Percentiles rank a stretch among this genome's conserved stretches.
phyloP scores from a whole-genome alignment of 192 early-diverging fungal genomes.

The Coemansia sp. region DNA sequence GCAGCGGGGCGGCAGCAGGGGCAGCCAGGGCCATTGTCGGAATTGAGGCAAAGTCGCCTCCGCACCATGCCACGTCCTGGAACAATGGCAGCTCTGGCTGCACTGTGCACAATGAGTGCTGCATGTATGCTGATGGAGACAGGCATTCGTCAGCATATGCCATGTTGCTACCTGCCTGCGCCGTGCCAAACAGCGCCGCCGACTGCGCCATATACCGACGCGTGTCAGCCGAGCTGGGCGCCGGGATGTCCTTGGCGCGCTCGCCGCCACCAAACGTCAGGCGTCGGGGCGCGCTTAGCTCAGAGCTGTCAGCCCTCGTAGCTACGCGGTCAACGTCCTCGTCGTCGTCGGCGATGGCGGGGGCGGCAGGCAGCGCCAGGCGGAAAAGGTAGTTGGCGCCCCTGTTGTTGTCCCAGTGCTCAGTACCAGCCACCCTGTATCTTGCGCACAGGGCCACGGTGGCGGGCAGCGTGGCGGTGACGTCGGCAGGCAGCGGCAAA shows the following conservation, averaged over 20 bases:
- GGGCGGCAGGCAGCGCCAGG: slow-evolving; percentile 33
- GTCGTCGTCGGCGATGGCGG: slow-evolving; percentile 52
- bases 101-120: slow-evolving; percentile 13
- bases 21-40: slow-evolving; percentile 9
- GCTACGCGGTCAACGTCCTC: slow-evolving; percentile 36
- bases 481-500: slow-evolving; percentile 59
- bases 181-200: slow-evolving; percentile 38
- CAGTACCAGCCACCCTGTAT: slow-evolving; percentile 69
- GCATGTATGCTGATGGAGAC: slow-evolving; percentile 20
- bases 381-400: slow-evolving; percentile 81
- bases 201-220: slow-evolving; percentile 56
- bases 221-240: slow-evolving; percentile 40
- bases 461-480: slow-evolving; percentile 37
- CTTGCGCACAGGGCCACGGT: slow-evolving; percentile 66
- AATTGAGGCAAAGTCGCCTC: slow-evolving; percentile 11
- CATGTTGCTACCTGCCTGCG: slow-evolving; percentile 4
- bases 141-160: slow-evolving; percentile 1
- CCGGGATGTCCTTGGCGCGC: neutral
- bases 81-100: slow-evolving; percentile 46
- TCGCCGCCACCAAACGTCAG: slow-evolving; percentile 30
- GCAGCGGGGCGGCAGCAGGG: neutral
- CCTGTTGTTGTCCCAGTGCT: slow-evolving; percentile 95
- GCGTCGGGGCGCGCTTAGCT: slow-evolving; percentile 32
- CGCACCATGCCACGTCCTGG: slow-evolving; percentile 52
- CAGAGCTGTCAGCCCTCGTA: neutral